These are phyloP conservation scores for Onygenales sp. DNA, from an alignment of 2,329 filamentous ascomycete species.

Conservation along the genomic window DNA sequence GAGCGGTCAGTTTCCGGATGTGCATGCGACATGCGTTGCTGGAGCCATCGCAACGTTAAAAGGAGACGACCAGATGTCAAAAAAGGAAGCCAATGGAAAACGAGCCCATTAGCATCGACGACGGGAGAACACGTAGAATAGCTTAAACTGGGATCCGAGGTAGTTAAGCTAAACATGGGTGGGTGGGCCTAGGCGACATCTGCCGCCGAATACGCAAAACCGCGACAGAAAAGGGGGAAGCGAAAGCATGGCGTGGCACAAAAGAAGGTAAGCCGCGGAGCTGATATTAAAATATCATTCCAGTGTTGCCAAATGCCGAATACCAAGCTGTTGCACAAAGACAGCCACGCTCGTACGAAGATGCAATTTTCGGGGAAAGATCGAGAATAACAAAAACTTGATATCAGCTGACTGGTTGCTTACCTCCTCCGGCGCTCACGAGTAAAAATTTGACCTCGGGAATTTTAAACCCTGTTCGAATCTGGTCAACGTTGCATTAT, in stretches of 20 bases:
- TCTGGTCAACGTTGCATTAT: not conserved
- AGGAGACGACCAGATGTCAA: not conserved
- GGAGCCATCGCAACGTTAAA: not conserved
- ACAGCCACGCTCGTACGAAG: constrained; percentile 1
- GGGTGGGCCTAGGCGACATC: not conserved
- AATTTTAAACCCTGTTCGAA: constrained; percentile 53
- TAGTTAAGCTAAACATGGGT: not conserved
- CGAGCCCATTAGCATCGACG: not conserved
- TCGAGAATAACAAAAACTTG: not conserved
- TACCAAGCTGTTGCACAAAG: not conserved
- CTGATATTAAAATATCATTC: not conserved
- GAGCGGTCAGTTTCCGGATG: not conserved
- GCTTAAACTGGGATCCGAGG: not conserved
- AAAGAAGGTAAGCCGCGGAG: not conserved
- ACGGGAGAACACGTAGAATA: not conserved
- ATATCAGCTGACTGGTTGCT: constrained; percentile 12
- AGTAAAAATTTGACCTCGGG: constrained; percentile 69
- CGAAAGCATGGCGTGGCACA: not conserved
- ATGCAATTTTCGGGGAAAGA: constrained; percentile 2
- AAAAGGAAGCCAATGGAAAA: not conserved
- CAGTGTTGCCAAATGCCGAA: not conserved
- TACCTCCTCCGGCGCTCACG: constrained; percentile 50
- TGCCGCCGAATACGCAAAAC: not conserved
- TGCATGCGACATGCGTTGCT: not conserved
- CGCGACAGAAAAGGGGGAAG: not conserved